Evolutionary conservation across 1,139 yeast species (phyloP), one percentile per base, ranked within the genome.

Genomic region (Pichia kudriavzevii): DNA sequence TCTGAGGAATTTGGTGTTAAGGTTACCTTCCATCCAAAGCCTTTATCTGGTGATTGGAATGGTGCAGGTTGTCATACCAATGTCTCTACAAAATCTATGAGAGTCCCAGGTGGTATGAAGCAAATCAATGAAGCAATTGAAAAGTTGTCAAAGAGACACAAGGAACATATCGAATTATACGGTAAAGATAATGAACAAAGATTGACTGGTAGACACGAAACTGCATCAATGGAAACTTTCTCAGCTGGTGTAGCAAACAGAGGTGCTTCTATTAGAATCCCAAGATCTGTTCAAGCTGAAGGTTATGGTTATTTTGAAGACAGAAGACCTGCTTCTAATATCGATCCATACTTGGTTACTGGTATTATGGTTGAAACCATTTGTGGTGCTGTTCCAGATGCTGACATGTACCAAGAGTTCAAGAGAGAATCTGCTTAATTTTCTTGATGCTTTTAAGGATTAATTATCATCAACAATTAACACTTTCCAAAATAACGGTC

Each of bases 11-110:
- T 91, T 59, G 97, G 95, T 60, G 94, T 91, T 61, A 88, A 87
- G 79, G 88, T 91, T 55, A 85, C 97, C 34, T 81, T 88, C 81
- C 98, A 91, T 75, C 98, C 98, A 66, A 91, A 91, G 76, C 98
- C 96, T 52, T 75, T 87, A 65, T 76, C 80, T 72, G 98, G 98
- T 55, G 97, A 91, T 67, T 91, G 97, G 97, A 91, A 91, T 66
- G 98, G 98, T 72, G 97, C 98, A 63, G 98, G 98, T 58, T 88
- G 97, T 74, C 98, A 91, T 70, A 91, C 98, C 63, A 91, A 91
- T 64, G 97, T 91, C 47, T 87, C 96, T 36, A 91, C 98, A 55
- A 76, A 72, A 66, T 60, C 59, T 36, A 91, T 88, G 97, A 85
- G 98, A 73, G 64, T 62, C 30, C 82, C 87, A 60, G 98, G 98